phyloP scores from a whole-genome alignment of 169 alveolate genomes.

The Toxoplasma gondii region DNA sequence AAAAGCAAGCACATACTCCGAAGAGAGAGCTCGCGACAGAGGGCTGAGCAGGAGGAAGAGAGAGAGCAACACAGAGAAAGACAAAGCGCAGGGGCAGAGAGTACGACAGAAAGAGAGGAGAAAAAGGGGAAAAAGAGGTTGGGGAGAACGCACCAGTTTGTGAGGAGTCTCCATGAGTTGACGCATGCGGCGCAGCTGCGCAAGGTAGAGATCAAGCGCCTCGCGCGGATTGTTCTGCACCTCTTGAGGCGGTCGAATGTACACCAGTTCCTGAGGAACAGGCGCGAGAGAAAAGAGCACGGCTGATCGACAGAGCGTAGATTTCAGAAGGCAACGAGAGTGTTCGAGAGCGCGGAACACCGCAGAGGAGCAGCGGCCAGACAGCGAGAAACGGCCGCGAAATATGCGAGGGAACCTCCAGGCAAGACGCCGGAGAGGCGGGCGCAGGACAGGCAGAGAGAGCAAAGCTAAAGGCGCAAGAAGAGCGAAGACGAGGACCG shows the following conservation, averaged over 20 bases:
- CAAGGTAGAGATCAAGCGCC: conserved; percentile 43
- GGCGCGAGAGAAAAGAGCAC: background rate
- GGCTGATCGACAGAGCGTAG: background rate
- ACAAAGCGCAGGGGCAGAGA: background rate
- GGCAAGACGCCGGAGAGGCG: no score
- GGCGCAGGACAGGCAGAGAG: background rate
- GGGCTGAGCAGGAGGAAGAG: background rate
- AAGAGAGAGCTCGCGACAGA: background rate
- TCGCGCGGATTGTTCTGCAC: conserved; percentile 28
- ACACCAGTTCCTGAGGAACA: conserved; percentile 53
- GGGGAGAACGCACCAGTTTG: conserved; percentile 43
- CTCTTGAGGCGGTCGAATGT: conserved; percentile 58
- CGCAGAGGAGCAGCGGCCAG: background rate
- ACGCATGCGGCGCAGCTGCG: conserved; percentile 61
- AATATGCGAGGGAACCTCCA: no score
- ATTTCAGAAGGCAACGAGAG: background rate
- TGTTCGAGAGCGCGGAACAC: background rate
- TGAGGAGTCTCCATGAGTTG: conserved; percentile 51
- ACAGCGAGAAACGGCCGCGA: background rate
- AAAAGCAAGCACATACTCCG: background rate
- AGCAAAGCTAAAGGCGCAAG: no score
- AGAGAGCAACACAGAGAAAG: background rate
- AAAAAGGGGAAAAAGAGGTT: background rate
- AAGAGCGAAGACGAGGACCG: no score
- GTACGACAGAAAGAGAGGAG: background rate